phyloP scores from a whole-genome alignment of 176 grass and related monocot species.

The Eleusine coracana region DNA sequence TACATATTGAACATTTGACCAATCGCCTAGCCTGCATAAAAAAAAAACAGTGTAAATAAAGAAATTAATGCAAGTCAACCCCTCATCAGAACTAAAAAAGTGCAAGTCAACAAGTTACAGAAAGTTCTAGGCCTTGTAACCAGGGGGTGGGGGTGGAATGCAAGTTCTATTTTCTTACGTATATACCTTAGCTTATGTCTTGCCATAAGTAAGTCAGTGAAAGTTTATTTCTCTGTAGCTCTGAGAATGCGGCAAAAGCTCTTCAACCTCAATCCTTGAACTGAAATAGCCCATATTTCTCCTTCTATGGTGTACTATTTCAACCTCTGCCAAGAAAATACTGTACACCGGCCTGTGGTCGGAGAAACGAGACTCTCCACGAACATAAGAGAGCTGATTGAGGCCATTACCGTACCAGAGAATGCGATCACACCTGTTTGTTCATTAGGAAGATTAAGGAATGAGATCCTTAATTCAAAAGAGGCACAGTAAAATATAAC shows the following conservation, averaged over 20 bases:
- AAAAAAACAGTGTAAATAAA: slow-evolving; percentile 20
- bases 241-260: slow-evolving; percentile 77
- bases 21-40: slow-evolving; percentile 37
- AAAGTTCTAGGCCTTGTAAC: slow-evolving; percentile 15
- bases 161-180: background rate
- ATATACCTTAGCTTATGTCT: slow-evolving; percentile 63
- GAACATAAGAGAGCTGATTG: slow-evolving; percentile 69
- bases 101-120: slow-evolving; percentile 24
- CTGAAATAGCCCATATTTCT: slow-evolving; percentile 71
- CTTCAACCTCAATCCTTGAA: slow-evolving; percentile 82
- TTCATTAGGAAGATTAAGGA: slow-evolving; percentile 16
- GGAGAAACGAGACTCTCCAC: slow-evolving; percentile 86
- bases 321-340: slow-evolving; percentile 78
- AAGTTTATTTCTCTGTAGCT: slow-evolving; percentile 60
- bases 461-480: slow-evolving; percentile 4
- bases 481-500: background rate
- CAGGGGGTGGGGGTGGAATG: background rate
- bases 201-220: slow-evolving; percentile 41
- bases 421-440: slow-evolving; percentile 83
- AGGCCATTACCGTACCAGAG: slow-evolving; percentile 79
- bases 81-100: background rate
- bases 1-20: slow-evolving; percentile 40
- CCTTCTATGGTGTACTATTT: slow-evolving; percentile 58
- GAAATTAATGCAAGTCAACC: background rate
- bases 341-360: slow-evolving; percentile 89